phyloP scores from a whole-genome alignment of 2,329 filamentous ascomycete genomes.

The Penicillium sp. region DNA sequence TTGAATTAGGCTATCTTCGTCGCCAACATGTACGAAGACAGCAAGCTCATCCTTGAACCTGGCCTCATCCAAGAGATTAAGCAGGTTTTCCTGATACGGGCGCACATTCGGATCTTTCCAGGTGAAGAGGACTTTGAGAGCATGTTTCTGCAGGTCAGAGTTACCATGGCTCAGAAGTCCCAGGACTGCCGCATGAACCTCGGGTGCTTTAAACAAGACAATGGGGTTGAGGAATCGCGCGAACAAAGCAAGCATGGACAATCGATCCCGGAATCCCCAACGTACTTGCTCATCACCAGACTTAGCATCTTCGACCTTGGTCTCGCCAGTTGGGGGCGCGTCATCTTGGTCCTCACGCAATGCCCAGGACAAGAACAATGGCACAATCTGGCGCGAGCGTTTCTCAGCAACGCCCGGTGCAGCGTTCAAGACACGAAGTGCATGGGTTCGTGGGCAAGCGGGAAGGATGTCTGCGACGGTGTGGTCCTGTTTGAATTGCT shows the following conservation, averaged over 20 bases:
- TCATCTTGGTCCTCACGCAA: conserved; percentile 48
- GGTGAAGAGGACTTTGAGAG: conserved; percentile 77
- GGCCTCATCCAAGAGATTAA: conserved; percentile 84
- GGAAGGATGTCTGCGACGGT: conserved; percentile 27
- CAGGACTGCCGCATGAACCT: conserved; percentile 74
- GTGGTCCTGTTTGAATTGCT: conserved; percentile 64
- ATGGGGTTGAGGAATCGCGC: conserved; percentile 82
- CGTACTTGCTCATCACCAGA: conserved; percentile 22
- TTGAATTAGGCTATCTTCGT: conserved; percentile 63
- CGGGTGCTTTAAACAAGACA: conserved; percentile 72
- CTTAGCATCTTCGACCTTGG: conserved; percentile 8
- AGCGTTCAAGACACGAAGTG: conserved; percentile 71
- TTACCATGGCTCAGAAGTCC: conserved; percentile 82
- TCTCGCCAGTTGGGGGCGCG: conserved; percentile 20
- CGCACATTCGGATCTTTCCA: conserved; percentile 80
- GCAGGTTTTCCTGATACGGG: conserved; percentile 78
- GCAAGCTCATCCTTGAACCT: conserved; percentile 93
- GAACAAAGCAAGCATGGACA: conserved; percentile 77
- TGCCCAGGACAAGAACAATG: conserved; percentile 82
- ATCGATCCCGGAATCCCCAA: conserved; percentile 66
- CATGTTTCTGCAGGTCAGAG: conserved; percentile 78
- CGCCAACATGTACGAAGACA: conserved; percentile 73
- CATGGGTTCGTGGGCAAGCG: conserved; percentile 65
- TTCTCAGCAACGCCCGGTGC: conserved; percentile 79
- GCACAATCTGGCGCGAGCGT: conserved; percentile 77